Base-by-base conservation (phyloP, 2,329 filamentous ascomycete species). In the Plenodomus tracheiphilus region DNA sequence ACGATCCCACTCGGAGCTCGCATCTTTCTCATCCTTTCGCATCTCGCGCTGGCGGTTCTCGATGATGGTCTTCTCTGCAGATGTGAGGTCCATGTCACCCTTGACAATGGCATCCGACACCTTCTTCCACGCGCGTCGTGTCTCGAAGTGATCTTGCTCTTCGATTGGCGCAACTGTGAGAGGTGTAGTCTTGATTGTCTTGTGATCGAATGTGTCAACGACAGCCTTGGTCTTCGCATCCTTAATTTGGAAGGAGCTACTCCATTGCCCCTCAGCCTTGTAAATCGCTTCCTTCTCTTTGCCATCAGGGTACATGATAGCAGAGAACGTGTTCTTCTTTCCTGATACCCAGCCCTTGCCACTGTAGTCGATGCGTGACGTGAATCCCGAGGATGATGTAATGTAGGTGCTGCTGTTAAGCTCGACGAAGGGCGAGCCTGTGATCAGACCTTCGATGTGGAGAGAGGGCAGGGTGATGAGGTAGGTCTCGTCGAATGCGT, bases 321-420 rank as follows among this genome's bases (percentile, higher is more conserved):
- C 93, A 11, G 79, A 84, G 70, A 97, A 91, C 47, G 82, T 88
- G 77, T 97, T 97, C 79, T 96, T 97, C 81, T 96, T 96, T 59
- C 93, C 94, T 39, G 88, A 91, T 9, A 99, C 75, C 93, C 93
- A 99, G 49, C 93, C 93, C 71, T 91, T 93, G 65, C 93, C 92
- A 53, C 85, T 88, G 77, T 96, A 99, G 70, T 96, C 91, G 65
- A 97, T 89, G 76, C 91, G 92, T 56, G 90, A 84, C 4, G 91
- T 88, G 76, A 87, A 97, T 44, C 94, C 93, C 2, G 86, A 88
- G 19, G 88, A 94, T 56, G 90, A 94, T 47, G 85, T 84, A 64
- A 99, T 97, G 75, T 88, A 90, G 60, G 88, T 91, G 52, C 82
- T 84, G 64, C 87, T 87, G 67, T 96, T 91, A 37, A 97, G 82